Evolutionary conservation across 192 early-diverging fungal species (phyloP).

Genomic region (Podila verticillata): DNA sequence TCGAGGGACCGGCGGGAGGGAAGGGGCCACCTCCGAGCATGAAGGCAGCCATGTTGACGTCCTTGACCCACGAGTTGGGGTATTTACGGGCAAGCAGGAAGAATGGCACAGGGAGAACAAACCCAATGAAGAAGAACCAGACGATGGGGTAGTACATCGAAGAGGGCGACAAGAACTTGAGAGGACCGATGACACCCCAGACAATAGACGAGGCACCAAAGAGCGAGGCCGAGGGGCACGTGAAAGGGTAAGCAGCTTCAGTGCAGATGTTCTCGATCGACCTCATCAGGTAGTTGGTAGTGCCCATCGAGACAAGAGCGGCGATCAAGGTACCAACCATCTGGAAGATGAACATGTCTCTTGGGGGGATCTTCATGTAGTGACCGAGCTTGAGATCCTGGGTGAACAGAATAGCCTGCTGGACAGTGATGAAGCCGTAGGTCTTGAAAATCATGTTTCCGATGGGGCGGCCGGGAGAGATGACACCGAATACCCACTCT

Average conservation of each 20-base stretch:
- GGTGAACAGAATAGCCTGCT: slow-evolving; percentile 69
- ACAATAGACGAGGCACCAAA: slow-evolving; percentile 82
- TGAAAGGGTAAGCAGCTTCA: slow-evolving; percentile 69
- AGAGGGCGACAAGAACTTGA: slow-evolving; percentile 67
- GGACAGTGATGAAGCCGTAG: slow-evolving; percentile 65
- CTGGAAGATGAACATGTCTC: slow-evolving; percentile 83
- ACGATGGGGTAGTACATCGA: slow-evolving; percentile 56
- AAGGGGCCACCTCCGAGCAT: slow-evolving; percentile 68
- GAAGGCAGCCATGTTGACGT: slow-evolving; percentile 77
- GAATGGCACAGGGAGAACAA: slow-evolving; percentile 75
- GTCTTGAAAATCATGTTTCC: slow-evolving; percentile 79
- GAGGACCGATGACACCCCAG: slow-evolving; percentile 83
- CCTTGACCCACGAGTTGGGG: slow-evolving; percentile 75
- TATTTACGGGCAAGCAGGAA: slow-evolving; percentile 68
- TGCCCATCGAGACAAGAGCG: slow-evolving; percentile 74
- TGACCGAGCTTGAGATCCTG: slow-evolving; percentile 81
- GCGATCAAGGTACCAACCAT: slow-evolving; percentile 77
- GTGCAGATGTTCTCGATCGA: slow-evolving; percentile 68
- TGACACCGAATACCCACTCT: slow-evolving; percentile 74
- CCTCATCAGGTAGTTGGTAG: slow-evolving; percentile 73
- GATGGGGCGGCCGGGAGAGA: slow-evolving; percentile 68
- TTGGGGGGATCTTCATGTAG: slow-evolving; percentile 87
- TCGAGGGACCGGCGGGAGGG: slow-evolving; percentile 68
- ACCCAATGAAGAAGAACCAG: slow-evolving; percentile 71
- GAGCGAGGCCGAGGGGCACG: slow-evolving; percentile 63